phyloP scores from a whole-genome alignment of 257 asterid genomes.

The Vinca minor region DNA sequence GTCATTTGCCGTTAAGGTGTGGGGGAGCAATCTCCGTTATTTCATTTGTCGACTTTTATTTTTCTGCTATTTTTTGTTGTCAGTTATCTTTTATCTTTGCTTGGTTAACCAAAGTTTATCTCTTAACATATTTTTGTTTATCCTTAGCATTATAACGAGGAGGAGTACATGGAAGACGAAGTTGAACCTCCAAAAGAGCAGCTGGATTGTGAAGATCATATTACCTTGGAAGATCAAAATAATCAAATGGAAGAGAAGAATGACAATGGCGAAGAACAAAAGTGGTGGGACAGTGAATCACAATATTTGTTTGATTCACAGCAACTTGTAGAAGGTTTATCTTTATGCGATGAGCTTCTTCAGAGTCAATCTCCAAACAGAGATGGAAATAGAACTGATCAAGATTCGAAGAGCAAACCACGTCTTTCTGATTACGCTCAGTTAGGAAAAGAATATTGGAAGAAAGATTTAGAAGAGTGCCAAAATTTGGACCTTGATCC shows the following conservation, averaged over 20 bases:
- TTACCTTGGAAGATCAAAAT: constrained; percentile 21
- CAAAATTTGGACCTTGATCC: constrained; percentile 50
- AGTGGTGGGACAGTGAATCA: constrained; percentile 85
- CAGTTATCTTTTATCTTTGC: neutral
- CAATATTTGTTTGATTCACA: constrained; percentile 64
- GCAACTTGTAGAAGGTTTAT: constrained; percentile 82
- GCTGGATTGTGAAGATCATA: constrained; percentile 20
- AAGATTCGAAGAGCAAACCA: constrained; percentile 31
- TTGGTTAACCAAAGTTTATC: neutral
- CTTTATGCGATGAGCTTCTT: constrained; percentile 68
- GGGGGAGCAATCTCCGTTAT: neutral
- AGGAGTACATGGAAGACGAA: constrained; percentile 29
- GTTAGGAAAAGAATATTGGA: constrained; percentile 62
- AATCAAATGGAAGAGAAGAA: constrained; percentile 25
- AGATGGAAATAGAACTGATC: constrained; percentile 35
- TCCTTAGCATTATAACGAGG: constrained; percentile 33
- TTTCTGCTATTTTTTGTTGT: neutral
- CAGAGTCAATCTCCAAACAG: constrained; percentile 85
- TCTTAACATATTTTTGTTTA: neutral
- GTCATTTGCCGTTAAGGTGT: neutral
- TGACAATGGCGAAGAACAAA: constrained; percentile 39
- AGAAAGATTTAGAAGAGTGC: constrained; percentile 81
- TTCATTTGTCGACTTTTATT: neutral
- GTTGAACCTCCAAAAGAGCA: constrained; percentile 25
- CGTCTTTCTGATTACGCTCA: constrained; percentile 62